These are phyloP conservation scores for Eutrema salsugineum DNA, from an alignment of 441 rosid species.

Conservation along the genomic window DNA sequence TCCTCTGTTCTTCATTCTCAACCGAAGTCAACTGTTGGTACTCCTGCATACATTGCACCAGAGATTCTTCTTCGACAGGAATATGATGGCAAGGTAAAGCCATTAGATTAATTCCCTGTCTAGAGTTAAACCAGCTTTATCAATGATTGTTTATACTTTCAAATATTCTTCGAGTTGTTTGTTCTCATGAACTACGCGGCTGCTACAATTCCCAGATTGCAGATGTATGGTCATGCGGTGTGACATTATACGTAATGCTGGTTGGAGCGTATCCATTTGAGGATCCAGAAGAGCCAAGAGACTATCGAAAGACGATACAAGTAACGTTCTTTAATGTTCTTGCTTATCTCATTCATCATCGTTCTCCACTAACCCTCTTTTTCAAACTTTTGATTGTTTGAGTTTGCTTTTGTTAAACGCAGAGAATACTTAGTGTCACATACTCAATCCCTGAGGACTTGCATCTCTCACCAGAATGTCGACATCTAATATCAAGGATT, in stretches of 20 bases:
- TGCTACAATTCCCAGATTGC: conserved; percentile 46
- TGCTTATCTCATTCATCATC: background rate
- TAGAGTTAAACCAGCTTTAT: background rate
- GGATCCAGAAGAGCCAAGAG: conserved; percentile 62
- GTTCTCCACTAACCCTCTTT: background rate
- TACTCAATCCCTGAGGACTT: conserved; percentile 60
- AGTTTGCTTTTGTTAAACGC: conserved; percentile 10
- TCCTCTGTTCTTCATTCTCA: conserved; percentile 70
- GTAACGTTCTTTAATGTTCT: conserved; percentile 19
- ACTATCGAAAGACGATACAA: conserved; percentile 57
- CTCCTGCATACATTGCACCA: conserved; percentile 80
- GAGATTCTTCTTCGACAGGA: conserved; percentile 56
- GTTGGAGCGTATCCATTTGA: conserved; percentile 80
- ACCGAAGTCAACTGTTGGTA: conserved; percentile 75
- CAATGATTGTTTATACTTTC: background rate
- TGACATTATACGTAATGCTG: conserved; percentile 68
- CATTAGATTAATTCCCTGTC: background rate
- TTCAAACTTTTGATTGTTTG: background rate
- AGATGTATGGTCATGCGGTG: conserved; percentile 84
- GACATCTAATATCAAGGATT: conserved; percentile 58
- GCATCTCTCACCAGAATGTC: conserved; percentile 52
- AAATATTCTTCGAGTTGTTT: background rate
- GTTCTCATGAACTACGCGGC: background rate
- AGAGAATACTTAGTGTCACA: conserved; percentile 64
- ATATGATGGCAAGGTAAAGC: conserved; percentile 69